phyloP scores from a whole-genome alignment of 306 rosid genomes.

The Cucurbita argyrosperma region DNA sequence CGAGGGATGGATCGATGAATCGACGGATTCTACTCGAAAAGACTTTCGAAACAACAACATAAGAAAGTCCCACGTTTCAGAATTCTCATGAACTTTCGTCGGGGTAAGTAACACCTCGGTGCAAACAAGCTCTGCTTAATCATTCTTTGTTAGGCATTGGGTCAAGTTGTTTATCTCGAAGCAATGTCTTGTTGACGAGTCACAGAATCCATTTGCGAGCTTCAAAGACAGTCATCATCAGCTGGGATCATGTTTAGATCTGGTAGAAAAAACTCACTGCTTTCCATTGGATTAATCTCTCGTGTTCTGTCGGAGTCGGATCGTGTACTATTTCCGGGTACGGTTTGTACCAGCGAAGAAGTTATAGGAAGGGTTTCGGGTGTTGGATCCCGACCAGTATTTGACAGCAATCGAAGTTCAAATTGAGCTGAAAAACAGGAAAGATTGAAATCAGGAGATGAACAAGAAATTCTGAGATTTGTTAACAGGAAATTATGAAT shows the following conservation, averaged over 20 bases:
- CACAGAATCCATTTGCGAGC: background rate
- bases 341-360: background rate
- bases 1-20: no score
- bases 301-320: background rate
- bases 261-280: conserved; percentile 4
- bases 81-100: background rate
- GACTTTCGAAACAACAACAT: background rate
- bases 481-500: background rate
- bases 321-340: background rate
- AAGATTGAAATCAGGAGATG: background rate
- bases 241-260: conserved; percentile 15
- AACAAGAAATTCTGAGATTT: background rate
- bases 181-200: background rate
- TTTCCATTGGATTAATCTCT: background rate
- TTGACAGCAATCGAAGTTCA: background rate
- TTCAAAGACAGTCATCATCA: conserved; percentile 6
- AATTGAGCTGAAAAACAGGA: background rate
- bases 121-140: no score
- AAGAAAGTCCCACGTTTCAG: background rate
- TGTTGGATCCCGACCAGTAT: background rate
- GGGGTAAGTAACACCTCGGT: no score
- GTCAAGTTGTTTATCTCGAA: background rate
- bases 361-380: background rate
- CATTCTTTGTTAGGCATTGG: background rate
- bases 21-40: background rate